phyloP scores from a whole-genome alignment of 2,329 filamentous ascomycete genomes.

The Hypoxylon sp. region DNA sequence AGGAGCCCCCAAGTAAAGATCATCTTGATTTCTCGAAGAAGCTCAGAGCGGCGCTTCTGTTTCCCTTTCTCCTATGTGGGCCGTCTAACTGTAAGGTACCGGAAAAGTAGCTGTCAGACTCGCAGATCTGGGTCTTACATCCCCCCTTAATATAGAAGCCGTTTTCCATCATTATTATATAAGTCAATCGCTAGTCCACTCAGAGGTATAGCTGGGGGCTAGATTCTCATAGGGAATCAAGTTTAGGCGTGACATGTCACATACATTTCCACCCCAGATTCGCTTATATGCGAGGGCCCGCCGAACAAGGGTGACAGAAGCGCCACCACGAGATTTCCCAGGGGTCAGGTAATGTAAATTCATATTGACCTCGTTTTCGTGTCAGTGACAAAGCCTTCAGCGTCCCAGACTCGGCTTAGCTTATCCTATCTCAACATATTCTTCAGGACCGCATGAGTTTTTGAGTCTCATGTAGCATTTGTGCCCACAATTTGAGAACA shows the following conservation, averaged over 20 bases:
- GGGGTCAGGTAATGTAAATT: conserved; percentile 9
- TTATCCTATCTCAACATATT: conserved; percentile 26
- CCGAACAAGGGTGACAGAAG: conserved; percentile 27
- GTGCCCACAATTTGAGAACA: conserved; percentile 1
- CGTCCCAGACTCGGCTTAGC: conserved; percentile 8
- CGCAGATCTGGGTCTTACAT: not conserved
- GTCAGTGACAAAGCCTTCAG: not conserved
- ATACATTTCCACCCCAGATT: conserved; percentile 29
- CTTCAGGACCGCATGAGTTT: conserved; percentile 19
- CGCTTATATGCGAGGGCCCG: conserved; percentile 18
- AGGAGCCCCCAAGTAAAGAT: conserved; percentile 38
- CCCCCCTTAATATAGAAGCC: conserved; percentile 36
- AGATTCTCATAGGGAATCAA: conserved; percentile 12
- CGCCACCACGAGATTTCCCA: conserved; percentile 13
- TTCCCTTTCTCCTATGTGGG: conserved; percentile 8
- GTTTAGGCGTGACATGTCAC: conserved; percentile 29
- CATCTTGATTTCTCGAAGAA: conserved; percentile 33
- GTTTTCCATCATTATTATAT: not conserved
- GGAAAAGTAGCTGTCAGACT: not conserved
- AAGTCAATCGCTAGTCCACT: conserved; percentile 5
- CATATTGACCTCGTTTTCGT: conserved; percentile 2
- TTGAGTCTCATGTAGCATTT: conserved; percentile 17
- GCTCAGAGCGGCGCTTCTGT: conserved; percentile 2
- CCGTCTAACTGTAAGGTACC: not conserved
- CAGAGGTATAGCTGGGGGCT: conserved; percentile 9